phyloP scores from a whole-genome alignment of 2,329 filamentous ascomycete genomes.

The Penicillium sp. region DNA sequence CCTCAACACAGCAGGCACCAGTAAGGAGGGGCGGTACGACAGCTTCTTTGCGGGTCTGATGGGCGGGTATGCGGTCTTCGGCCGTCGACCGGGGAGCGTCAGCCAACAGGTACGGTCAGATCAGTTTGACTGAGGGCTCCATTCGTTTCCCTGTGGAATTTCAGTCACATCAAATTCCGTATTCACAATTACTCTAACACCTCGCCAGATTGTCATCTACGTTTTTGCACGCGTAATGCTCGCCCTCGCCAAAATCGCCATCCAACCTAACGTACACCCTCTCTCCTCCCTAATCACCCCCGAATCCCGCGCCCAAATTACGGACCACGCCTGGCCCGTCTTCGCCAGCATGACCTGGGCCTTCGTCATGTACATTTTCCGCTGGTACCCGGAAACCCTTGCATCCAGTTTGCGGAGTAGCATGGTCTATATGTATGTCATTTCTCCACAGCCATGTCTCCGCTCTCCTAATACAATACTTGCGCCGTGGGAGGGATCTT shows the following conservation, averaged over 20 bases:
- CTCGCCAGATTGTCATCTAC: constrained; percentile 85
- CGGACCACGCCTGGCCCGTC: constrained; percentile 78
- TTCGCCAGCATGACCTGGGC: constrained; percentile 93
- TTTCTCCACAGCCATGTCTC: background rate
- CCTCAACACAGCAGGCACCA: constrained; percentile 42
- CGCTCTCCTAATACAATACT: constrained; percentile 5
- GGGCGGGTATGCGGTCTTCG: constrained; percentile 92
- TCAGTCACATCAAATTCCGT: background rate
- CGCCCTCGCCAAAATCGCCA: constrained; percentile 75
- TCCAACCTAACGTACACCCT: constrained; percentile 57
- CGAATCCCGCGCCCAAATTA: constrained; percentile 52
- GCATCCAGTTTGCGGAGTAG: constrained; percentile 88
- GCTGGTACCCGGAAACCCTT: constrained; percentile 84
- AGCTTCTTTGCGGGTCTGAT: constrained; percentile 81
- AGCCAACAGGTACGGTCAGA: constrained; percentile 69
- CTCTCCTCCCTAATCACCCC: constrained; percentile 44
- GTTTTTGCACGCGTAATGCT: constrained; percentile 90
- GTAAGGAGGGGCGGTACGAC: constrained; percentile 70
- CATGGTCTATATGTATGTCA: constrained; percentile 92
- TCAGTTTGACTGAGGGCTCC: too few species aligned
- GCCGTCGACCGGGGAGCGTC: constrained; percentile 72
- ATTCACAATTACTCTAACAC: background rate
- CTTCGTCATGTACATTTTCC: constrained; percentile 91
- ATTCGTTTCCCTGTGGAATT: too few species aligned
- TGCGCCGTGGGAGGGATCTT: background rate